Percentiles rank a stretch among this genome's conserved stretches.
Evolutionary conservation across 768 basidiomycete species (phyloP).

Genomic region (Phylloporus arenicola): DNA sequence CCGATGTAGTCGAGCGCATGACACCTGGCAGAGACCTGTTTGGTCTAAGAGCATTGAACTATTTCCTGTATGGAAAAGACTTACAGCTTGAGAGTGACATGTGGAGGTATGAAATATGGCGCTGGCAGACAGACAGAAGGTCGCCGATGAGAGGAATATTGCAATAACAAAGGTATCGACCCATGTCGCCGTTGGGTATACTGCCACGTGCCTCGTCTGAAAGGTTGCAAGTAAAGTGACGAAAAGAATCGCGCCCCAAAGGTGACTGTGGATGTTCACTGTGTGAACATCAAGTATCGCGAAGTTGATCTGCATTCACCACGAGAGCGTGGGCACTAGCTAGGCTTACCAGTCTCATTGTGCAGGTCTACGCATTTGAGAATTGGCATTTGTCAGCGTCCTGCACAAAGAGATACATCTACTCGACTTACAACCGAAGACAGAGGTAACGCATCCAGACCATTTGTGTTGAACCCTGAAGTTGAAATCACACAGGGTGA

Average conservation of each 20-base stretch:
- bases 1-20: slow-evolving; percentile 75
- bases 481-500: slow-evolving; percentile 22
- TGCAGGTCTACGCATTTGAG: slow-evolving; percentile 51
- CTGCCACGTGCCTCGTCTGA: slow-evolving; percentile 44
- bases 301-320: slow-evolving; percentile 2
- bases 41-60: background rate
- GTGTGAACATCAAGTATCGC: slow-evolving; percentile 10
- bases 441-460: slow-evolving; percentile 56
- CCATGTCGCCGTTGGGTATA: slow-evolving; percentile 54
- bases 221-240: slow-evolving; percentile 49
- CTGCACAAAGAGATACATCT: background rate
- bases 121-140: slow-evolving; percentile 68
- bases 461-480: slow-evolving; percentile 55
- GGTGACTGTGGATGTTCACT: slow-evolving; percentile 87
- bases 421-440: slow-evolving; percentile 57
- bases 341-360: slow-evolving; percentile 62
- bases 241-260: slow-evolving; percentile 65
- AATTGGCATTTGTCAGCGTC: slow-evolving; percentile 15
- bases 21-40: slow-evolving; percentile 54
- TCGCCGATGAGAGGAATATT: slow-evolving; percentile 64
- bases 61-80: slow-evolving; percentile 10
- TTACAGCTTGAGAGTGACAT: slow-evolving; percentile 69
- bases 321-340: background rate
- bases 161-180: slow-evolving; percentile 53
- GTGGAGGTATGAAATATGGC: slow-evolving; percentile 67